Base-by-base conservation (phyloP, 2,329 filamentous ascomycete species). In the Colletotrichum sidae region DNA sequence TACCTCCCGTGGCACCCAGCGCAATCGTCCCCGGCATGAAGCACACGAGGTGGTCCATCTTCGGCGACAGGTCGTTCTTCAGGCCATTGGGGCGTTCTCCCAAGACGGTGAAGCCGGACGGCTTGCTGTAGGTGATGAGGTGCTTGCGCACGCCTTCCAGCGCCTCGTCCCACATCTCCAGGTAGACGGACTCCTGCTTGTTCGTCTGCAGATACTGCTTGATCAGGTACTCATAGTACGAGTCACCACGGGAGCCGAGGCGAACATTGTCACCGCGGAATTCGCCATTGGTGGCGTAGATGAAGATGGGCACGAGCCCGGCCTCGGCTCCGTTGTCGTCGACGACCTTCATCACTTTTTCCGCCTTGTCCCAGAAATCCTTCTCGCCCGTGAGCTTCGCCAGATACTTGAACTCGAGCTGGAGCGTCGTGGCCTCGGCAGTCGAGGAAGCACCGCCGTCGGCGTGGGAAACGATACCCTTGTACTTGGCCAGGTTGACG, bases 31-130 rank as follows among this genome's bases (percentile, higher is more conserved):
- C 96, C 0, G 95, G 94, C 87, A 97, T 91, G 83, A 99, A 99
- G 80, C 96, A 99, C 42, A 97, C 95, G 6, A 98, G 84, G 74
- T 99, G 96, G 74, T 99, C 96, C 94, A 99, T 98, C 80, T 99
- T 99, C 33, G 94, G 91, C 12, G 87, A 89, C 25, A 98, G 77
- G 0, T 81, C 72, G 6, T 84, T 83, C 34, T 84, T 75, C 8
- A 99, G 79, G 3, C 96, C 96, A 52, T 84, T 82, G 0, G 92
- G 94, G 9, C 93, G 88, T 79, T 99, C 96, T 41, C 90, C 96
- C 13, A 99, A 87, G 56, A 98, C 89, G n/a, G 95, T 97, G 69
- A 97, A 90, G 54, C 91, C 88, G 0, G 90, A 90, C 2, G 90
- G 87, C 66, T 90, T 86, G 2, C 93, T 95, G 79, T 98, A 98